A percentile compares a stretch with the other conserved stretches of the same genome.
phyloP scores from a whole-genome alignment of 2,329 filamentous ascomycete genomes.

The Aspergillus sp. region DNA sequence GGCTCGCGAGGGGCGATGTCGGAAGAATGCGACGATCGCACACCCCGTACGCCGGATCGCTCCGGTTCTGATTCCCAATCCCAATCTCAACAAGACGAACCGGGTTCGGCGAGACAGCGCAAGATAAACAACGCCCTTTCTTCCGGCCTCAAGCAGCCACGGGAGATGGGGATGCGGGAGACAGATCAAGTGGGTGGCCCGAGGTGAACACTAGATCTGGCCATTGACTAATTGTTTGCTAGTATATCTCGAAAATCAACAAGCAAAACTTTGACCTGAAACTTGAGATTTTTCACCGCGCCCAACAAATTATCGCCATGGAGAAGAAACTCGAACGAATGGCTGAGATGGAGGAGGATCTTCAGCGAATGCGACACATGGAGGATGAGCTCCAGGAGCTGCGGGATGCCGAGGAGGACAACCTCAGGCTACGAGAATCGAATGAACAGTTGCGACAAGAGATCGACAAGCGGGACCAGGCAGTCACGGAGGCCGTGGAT shows the following conservation, averaged over 20 bases:
- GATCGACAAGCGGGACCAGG: slow-evolving; percentile 41
- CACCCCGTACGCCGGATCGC: slow-evolving; percentile 26
- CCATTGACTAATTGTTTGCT: slow-evolving; percentile 14
- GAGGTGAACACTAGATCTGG: not conserved
- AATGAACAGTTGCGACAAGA: slow-evolving; percentile 40
- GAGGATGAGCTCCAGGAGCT: slow-evolving; percentile 40
- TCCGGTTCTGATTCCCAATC: slow-evolving; percentile 17
- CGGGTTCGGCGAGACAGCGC: slow-evolving; percentile 35
- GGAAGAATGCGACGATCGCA: slow-evolving; percentile 24
- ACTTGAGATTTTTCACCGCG: slow-evolving; percentile 42
- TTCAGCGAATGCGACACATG: slow-evolving; percentile 27
- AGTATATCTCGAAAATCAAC: slow-evolving; percentile 46
- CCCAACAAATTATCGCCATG: slow-evolving; percentile 35
- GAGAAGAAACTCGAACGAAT: slow-evolving; percentile 41
- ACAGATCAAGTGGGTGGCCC: slow-evolving; percentile 39
- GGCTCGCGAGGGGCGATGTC: slow-evolving; percentile 26
- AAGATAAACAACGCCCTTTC: slow-evolving; percentile 30
- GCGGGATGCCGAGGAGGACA: slow-evolving; percentile 35
- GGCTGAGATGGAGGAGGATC: slow-evolving; percentile 37
- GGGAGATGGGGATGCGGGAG: slow-evolving; percentile 44
- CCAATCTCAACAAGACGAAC: slow-evolving; percentile 25
- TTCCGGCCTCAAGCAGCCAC: slow-evolving; percentile 33
- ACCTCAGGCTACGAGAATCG: slow-evolving; percentile 35
- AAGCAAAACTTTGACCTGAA: slow-evolving; percentile 47
- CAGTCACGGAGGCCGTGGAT: slow-evolving; percentile 44